Percentiles rank a stretch among this genome's conserved stretches.
These are phyloP conservation scores for Pichia sp. DNA, from an alignment of 1,139 yeast genomes.

Conservation along the genomic window DNA sequence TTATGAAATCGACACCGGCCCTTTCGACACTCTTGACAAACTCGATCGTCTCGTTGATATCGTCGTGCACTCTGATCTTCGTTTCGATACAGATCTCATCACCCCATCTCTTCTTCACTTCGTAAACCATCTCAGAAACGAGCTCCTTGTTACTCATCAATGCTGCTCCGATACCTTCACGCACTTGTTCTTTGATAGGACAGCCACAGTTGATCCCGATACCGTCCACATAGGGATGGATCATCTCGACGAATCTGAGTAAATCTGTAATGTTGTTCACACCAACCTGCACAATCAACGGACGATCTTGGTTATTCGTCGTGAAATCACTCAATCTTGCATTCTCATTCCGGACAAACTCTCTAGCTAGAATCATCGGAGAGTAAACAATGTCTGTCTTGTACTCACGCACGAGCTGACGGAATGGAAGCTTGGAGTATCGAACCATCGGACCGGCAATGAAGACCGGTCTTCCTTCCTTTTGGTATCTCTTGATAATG, in stretches of 20 bases:
- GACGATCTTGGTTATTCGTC: constrained; percentile 66
- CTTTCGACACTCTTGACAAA: constrained; percentile 74
- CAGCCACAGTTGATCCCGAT: constrained; percentile 97
- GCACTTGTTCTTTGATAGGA: constrained; percentile 91
- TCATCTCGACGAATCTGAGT: constrained; percentile 79
- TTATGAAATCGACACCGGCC: constrained; percentile 91
- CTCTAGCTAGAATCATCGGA: constrained; percentile 96
- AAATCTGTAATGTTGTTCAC: constrained; percentile 85
- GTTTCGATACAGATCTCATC: constrained; percentile 75
- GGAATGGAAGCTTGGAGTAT: constrained; percentile 89
- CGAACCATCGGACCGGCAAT: constrained; percentile 98
- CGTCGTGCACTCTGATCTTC: constrained; percentile 83
- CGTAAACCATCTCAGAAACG: constrained; percentile 79
- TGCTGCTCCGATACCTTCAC: constrained; percentile 98
- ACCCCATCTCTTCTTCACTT: constrained; percentile 76
- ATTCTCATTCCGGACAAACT: constrained; percentile 79
- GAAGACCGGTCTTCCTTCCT: constrained; percentile 58
- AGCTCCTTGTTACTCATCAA: constrained; percentile 80
- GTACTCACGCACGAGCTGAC: constrained; percentile 75
- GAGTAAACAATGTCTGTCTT: constrained; percentile 83
- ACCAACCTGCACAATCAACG: constrained; percentile 89
- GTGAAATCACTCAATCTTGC: constrained; percentile 87
- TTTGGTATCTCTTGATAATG: constrained; percentile 46
- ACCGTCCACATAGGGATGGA: constrained; percentile 90
- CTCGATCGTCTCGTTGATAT: constrained; percentile 65